Conservation (phyloP, 768 basidiomycete genomes). For the Rhodocollybia butyracea region DNA sequence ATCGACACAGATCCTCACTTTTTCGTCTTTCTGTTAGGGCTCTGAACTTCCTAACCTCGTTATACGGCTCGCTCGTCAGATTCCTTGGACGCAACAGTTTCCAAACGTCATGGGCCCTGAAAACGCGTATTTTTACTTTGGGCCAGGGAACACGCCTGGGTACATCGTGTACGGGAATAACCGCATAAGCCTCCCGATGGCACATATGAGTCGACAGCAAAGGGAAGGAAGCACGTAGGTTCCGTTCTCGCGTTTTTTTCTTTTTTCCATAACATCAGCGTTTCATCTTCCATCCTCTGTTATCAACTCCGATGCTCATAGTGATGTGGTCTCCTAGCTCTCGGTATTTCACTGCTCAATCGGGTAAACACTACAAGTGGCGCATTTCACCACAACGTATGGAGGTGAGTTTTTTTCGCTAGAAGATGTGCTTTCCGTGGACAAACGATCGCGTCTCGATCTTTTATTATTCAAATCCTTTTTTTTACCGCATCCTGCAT, state of each 20-base stretch:
- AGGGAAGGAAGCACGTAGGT: conserved; percentile 63
- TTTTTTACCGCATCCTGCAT: no score
- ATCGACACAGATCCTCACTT: neutral
- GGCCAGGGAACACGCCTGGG: conserved; percentile 58
- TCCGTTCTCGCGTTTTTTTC: conserved; percentile 1
- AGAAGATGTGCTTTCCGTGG: no score
- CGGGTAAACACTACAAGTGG: conserved; percentile 76
- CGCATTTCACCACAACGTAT: conserved; percentile 56
- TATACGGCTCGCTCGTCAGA: conserved; percentile 62
- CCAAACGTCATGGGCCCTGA: conserved; percentile 78
- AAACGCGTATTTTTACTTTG: conserved; percentile 73
- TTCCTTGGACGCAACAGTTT: conserved; percentile 64
- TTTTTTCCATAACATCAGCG: neutral
- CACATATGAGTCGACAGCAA: conserved; percentile 52
- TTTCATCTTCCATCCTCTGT: neutral
- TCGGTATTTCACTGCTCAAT: conserved; percentile 70
- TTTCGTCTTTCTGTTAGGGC: conserved; percentile 33
- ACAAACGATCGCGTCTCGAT: no score
- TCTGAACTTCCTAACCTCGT: conserved; percentile 57
- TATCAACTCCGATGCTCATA: no score
- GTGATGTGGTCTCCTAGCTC: conserved; percentile 46
- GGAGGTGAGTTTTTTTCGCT: conserved; percentile 54
- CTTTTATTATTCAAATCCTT: no score
- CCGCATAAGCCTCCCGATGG: conserved; percentile 52
- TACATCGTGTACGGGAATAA: conserved; percentile 70